Evolutionary conservation across 495 filamentous ascomycete species (phyloP), one percentile per base, ranked within the genome.

Genomic region (Glarea lozoyensis): DNA sequence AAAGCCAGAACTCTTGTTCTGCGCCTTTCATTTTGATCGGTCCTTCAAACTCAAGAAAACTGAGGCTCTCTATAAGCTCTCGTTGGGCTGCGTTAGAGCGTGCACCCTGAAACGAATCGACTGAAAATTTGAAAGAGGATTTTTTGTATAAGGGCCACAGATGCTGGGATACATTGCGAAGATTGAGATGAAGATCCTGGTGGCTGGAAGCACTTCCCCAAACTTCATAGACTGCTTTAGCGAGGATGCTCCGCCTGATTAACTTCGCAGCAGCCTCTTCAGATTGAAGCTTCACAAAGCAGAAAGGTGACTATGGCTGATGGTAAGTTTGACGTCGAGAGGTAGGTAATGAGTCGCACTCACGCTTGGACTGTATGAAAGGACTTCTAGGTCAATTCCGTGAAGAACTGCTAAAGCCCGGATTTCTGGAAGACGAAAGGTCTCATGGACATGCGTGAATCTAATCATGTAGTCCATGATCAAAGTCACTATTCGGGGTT

Each of bases 401-500:
- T 76, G 68, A 11, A 93, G 58, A 5, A 75, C 59, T 5, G 92
- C 90, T 15, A 97, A 62, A 16, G 92, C 78, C 54, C 89, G 64
- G n/a, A 96, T 70, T 61, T 99, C 92, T 7, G 89, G 73, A 44
- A 73, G 73, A 40, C 89, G 84, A 58, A 99, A 99, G 11, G 75
- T 82, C 68, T 96, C 87, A 58, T 96, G 88, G 39, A 73, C 68
- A 60, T 97, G 93, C 10, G 81, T 86, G 57, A 97, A 87, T 48
- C 90, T 83, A 45, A 99, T 80, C 34, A 99, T 75, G 53, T 83
- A 97, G 43, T 92, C 78, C 76, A 86, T 81, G 1, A 42, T 55
- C 12, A 41, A 16, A 2, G 17, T 10, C 22, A 16, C 4, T n/a
- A 23, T 4, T n/a, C 11, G n/a, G 3, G 17, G 25, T 23, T 22